phyloP scores from a whole-genome alignment of 2,329 filamentous ascomycete genomes.

The Trichoderma polysporum region DNA sequence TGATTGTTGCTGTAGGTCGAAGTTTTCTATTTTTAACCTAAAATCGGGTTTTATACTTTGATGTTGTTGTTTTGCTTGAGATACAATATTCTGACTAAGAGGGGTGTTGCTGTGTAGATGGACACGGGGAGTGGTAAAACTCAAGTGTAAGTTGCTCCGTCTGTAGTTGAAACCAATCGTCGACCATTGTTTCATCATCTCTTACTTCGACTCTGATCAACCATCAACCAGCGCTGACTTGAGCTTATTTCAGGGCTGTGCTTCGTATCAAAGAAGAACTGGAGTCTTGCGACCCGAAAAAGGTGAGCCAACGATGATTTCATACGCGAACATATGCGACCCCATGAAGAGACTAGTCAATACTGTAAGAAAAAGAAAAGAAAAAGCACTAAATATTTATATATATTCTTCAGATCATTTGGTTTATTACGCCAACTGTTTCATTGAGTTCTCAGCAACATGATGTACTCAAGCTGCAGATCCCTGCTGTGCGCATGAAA shows the following conservation, averaged over 20 bases:
- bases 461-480: conserved; percentile 57
- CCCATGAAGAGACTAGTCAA: neutral
- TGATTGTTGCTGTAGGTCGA: conserved; percentile 65
- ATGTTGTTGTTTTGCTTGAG: neutral
- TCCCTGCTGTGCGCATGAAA: conserved; percentile 58
- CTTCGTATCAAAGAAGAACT: conserved; percentile 67
- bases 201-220: neutral
- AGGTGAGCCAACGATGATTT: conserved; percentile 45
- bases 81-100: neutral
- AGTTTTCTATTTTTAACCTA: neutral
- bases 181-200: too few species aligned
- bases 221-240: conserved; percentile 23
- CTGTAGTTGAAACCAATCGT: neutral
- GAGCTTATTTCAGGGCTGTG: conserved; percentile 53
- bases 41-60: neutral
- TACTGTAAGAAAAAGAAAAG: neutral
- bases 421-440: conserved; percentile 73
- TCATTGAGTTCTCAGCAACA: conserved; percentile 66
- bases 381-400: neutral
- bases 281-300: conserved; percentile 49
- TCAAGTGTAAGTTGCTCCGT: conserved; percentile 58
- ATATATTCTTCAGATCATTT: conserved; percentile 51
- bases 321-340: neutral
- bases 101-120: conserved; percentile 55
- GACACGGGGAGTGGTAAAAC: conserved; percentile 80